A percentile compares a stretch with the other conserved stretches of the same genome.
phyloP scores from a whole-genome alignment of 1,284 basidiomycete genomes.

The Sphaerobolus stellatus region DNA sequence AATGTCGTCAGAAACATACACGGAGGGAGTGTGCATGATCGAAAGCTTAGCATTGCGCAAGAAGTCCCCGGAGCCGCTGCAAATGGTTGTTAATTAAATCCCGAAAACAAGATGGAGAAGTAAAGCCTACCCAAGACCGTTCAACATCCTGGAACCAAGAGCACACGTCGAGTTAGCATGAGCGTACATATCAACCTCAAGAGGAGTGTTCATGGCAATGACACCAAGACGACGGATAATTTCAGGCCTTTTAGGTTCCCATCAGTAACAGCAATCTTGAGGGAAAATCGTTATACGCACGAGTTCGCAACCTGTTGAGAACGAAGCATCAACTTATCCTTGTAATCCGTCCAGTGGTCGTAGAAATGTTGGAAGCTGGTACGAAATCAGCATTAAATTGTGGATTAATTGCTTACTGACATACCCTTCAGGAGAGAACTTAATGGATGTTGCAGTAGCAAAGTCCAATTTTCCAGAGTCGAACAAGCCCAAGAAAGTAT shows the following conservation, averaged over 20 bases:
- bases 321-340: slow-evolving; percentile 49
- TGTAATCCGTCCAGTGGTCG: slow-evolving; percentile 48
- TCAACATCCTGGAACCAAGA: slow-evolving; percentile 42
- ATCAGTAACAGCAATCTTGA: not conserved
- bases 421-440: slow-evolving; percentile 47
- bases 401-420: slow-evolving; percentile 8
- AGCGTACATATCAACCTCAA: slow-evolving; percentile 49
- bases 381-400: not conserved
- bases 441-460: slow-evolving; percentile 51
- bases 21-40: slow-evolving; percentile 54
- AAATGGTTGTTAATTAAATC: not conserved
- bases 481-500: slow-evolving; percentile 45
- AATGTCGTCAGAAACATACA: slow-evolving; percentile 23
- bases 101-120: not conserved
- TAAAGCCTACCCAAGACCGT: slow-evolving; percentile 37
- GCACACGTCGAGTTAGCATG: slow-evolving; percentile 50
- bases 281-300: not conserved
- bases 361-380: slow-evolving; percentile 38
- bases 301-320: slow-evolving; percentile 56
- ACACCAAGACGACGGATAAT: slow-evolving; percentile 50
- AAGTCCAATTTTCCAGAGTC: slow-evolving; percentile 50
- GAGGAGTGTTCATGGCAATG: slow-evolving; percentile 54
- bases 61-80: slow-evolving; percentile 48
- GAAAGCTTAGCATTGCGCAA: slow-evolving; percentile 50
- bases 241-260: slow-evolving; percentile 33